phyloP scores from a whole-genome alignment of 495 filamentous ascomycete genomes.

The Beverwykella pulmonaria region DNA sequence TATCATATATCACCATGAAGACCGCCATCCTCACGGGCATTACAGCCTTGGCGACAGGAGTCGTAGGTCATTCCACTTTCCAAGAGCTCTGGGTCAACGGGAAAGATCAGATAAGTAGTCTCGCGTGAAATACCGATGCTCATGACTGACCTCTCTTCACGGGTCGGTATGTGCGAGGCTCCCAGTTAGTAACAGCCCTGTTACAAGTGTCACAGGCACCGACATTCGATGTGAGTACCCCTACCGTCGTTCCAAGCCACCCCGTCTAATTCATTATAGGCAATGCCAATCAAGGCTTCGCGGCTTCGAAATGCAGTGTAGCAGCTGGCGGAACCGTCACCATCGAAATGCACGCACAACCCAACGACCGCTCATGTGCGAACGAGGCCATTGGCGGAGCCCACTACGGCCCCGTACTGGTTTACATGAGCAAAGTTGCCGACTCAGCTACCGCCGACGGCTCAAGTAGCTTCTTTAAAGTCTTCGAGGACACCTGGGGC shows the following conservation, averaged over 20 bases:
- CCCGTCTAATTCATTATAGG: slow-evolving; percentile 11
- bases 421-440: slow-evolving; percentile 36
- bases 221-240: slow-evolving; percentile 55
- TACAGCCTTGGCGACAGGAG: slow-evolving; percentile 9
- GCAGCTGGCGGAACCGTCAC: slow-evolving; percentile 51
- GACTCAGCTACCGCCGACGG: slow-evolving; percentile 23
- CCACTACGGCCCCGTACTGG: slow-evolving; percentile 37
- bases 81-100: slow-evolving; percentile 36
- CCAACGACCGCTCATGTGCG: slow-evolving; percentile 45
- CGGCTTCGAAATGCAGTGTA: slow-evolving; percentile 41
- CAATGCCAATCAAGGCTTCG: slow-evolving; percentile 18
- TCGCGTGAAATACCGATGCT: background rate
- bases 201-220: slow-evolving; percentile 47
- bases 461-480: slow-evolving; percentile 41
- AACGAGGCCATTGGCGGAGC: slow-evolving; percentile 46
- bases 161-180: slow-evolving; percentile 25
- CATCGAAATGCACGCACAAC: slow-evolving; percentile 32
- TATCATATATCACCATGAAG: slow-evolving; percentile 21
- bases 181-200: slow-evolving; percentile 42
- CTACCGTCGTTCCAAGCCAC: background rate
- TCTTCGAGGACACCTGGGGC: slow-evolving; percentile 52
- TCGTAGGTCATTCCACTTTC: slow-evolving; percentile 26
- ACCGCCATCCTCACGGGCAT: background rate
- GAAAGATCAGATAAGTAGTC: slow-evolving; percentile 24
- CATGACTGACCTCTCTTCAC: slow-evolving; percentile 7